These are phyloP conservation scores for Cladosporium sphaerospermum DNA, from an alignment of 2,329 filamentous ascomycete species.

Conservation along the genomic window DNA sequence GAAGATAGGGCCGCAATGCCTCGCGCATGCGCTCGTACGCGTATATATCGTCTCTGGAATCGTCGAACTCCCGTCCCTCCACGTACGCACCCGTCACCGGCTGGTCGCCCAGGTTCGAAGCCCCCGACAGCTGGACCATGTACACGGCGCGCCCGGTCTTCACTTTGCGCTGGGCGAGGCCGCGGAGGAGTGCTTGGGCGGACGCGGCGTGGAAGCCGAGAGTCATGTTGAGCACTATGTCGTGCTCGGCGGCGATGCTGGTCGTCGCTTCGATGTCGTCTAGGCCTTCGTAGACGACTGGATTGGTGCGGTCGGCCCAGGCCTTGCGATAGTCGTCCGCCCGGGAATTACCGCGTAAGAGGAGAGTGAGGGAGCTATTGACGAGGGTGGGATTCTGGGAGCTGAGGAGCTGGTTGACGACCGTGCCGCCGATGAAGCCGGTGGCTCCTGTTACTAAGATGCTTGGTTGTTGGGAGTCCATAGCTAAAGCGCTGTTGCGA, in stretches of 20 bases:
- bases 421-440: constrained; percentile 15
- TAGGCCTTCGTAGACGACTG: constrained; percentile 16
- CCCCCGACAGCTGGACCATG: constrained; percentile 41
- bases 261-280: constrained; percentile 17
- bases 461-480: neutral
- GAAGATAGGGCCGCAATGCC: constrained; percentile 32
- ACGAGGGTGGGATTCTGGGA: constrained; percentile 9
- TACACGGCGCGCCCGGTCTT: constrained; percentile 31
- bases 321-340: constrained; percentile 1
- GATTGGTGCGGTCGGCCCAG: constrained; percentile 13
- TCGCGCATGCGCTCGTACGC: constrained; percentile 36
- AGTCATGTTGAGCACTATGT: constrained; percentile 40
- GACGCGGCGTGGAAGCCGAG: constrained; percentile 34
- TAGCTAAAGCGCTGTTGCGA: no score
- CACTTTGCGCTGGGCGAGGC: constrained; percentile 36
- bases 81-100: constrained; percentile 31
- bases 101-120: constrained; percentile 40
- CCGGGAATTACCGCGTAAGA: constrained; percentile 13
- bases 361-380: constrained; percentile 9
- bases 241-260: constrained; percentile 13
- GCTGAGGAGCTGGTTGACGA: constrained; percentile 12
- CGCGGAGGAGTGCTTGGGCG: constrained; percentile 38
- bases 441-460: constrained; percentile 17
- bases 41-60: constrained; percentile 41
- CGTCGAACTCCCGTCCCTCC: constrained; percentile 32